Evolutionary conservation across 257 asterid genomes (phyloP).

Genomic region (Handroanthus guayacan): DNA sequence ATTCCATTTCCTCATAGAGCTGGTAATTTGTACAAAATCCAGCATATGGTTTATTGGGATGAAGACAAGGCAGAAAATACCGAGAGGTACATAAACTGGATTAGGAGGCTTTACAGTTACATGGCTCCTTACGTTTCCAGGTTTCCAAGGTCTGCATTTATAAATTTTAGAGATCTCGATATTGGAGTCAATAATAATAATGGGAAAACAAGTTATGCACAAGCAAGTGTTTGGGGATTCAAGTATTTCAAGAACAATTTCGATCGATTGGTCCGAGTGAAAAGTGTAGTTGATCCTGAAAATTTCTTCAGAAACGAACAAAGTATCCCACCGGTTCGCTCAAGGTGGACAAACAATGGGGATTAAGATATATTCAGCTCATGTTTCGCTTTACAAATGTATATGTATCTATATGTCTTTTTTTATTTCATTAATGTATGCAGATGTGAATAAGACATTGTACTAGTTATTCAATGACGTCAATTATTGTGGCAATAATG

Average conservation of each 20-base stretch:
- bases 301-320: slow-evolving; percentile 39
- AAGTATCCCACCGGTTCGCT: slow-evolving; percentile 11
- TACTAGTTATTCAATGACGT: too few relatives aligned
- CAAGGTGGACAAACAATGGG: neutral
- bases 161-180: slow-evolving; percentile 46
- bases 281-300: slow-evolving; percentile 31
- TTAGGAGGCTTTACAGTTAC: slow-evolving; percentile 34
- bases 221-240: slow-evolving; percentile 31
- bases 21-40: slow-evolving; percentile 8
- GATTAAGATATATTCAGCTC: neutral
- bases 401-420: too few relatives aligned
- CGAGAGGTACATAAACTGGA: slow-evolving; percentile 27
- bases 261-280: slow-evolving; percentile 15
- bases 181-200: slow-evolving; percentile 37
- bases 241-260: slow-evolving; percentile 28
- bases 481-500: too few relatives aligned
- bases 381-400: too few relatives aligned
- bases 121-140: slow-evolving; percentile 32
- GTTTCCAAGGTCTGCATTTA: too few relatives aligned
- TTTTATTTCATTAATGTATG: too few relatives aligned
- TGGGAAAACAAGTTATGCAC: slow-evolving; percentile 22
- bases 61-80: too few relatives aligned
- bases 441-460: too few relatives aligned
- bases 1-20: slow-evolving; percentile 44
- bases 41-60: too few relatives aligned